Evolutionary conservation across 345 rosid genomes (phyloP).

Genomic region (Eucalyptus guilfoylei): DNA sequence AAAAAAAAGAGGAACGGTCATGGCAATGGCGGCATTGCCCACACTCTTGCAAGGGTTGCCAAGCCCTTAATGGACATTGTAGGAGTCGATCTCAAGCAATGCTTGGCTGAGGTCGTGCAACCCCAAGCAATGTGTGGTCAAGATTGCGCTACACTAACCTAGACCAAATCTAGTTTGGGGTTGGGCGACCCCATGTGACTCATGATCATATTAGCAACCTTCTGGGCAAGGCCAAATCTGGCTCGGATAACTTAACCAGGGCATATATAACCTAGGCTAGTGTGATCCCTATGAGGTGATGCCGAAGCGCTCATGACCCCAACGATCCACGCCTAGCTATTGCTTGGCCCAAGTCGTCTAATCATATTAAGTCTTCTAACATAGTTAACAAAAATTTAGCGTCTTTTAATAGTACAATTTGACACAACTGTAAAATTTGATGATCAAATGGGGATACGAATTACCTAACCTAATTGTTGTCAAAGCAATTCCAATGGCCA

Average conservation of each 20-base stretch:
- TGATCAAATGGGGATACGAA: background rate
- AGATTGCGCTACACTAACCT: background rate
- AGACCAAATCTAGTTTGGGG: background rate
- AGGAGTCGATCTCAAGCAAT: background rate
- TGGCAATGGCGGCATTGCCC: background rate
- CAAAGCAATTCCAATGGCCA: background rate
- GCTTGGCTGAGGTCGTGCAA: background rate
- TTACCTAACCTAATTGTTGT: background rate
- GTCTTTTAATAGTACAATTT: no score
- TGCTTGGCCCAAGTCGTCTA: background rate
- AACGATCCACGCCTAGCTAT: fast-evolving
- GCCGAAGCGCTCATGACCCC: background rate
- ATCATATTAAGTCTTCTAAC: no score
- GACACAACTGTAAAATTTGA: background rate
- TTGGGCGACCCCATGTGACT: background rate
- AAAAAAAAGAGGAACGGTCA: background rate
- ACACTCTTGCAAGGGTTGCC: background rate
- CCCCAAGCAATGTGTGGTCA: background rate
- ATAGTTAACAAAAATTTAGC: no score
- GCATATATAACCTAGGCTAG: background rate
- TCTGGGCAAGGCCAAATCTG: background rate
- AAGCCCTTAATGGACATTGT: background rate
- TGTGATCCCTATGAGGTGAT: fast-evolving
- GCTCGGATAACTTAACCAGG: background rate
- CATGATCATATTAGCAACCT: background rate